Conservation (phyloP, 163 green algal genomes). For the Chlamydomonas reinhardtii region DNA sequence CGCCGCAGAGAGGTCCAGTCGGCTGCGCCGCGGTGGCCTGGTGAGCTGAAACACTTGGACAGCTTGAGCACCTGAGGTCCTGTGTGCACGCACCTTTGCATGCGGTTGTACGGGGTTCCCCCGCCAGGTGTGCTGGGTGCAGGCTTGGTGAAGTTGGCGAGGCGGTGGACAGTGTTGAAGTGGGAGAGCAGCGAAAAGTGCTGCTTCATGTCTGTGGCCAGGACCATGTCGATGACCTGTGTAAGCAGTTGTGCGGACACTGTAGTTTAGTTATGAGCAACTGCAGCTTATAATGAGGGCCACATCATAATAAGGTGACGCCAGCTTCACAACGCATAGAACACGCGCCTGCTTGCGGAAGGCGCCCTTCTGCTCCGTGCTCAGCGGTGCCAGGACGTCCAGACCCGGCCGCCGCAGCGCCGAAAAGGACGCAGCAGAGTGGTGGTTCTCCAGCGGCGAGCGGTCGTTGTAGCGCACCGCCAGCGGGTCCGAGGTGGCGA, state of each 20-base stretch:
- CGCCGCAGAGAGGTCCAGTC: no score
- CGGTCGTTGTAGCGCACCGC: constrained; percentile 48
- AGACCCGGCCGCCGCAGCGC: constrained; percentile 4
- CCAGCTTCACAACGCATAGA: no score
- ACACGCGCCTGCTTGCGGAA: constrained; percentile 33
- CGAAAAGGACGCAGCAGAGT: constrained; percentile 14
- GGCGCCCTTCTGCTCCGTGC: not conserved
- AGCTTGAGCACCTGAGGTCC: no score
- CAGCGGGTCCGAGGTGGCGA: constrained; percentile 63
- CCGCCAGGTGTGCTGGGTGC: no score
- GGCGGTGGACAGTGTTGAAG: constrained; percentile 33
- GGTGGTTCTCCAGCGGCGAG: constrained; percentile 44
- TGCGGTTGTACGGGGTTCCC: no score
- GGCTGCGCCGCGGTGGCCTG: no score
- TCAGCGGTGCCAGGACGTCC: constrained; percentile 9
- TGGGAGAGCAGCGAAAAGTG: constrained; percentile 33
- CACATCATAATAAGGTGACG: not conserved
- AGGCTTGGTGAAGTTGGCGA: not conserved
- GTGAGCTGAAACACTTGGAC: no score
- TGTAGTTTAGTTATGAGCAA: not conserved
- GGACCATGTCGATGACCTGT: constrained; percentile 49
- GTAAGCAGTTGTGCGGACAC: not conserved
- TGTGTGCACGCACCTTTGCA: no score
- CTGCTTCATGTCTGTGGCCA: constrained; percentile 47
- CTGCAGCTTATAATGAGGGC: not conserved